Base-by-base conservation (phyloP, 805 yeast species). In the Tetrapisispora fleetii region DNA sequence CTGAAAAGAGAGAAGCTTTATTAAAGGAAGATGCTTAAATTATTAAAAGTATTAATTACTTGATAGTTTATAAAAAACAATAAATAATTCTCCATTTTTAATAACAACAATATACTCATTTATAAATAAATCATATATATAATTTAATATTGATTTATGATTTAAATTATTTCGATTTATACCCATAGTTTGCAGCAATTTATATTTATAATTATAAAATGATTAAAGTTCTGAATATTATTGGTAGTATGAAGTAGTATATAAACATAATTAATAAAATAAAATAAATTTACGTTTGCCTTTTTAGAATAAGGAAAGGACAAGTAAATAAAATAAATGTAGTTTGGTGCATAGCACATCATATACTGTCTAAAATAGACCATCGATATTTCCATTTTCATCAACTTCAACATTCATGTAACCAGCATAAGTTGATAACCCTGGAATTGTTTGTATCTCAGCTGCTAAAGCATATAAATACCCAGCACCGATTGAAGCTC, bases 1-100 rank as follows among this genome's bases (percentile, higher is more conserved):
- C 85, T 73, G 98, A 89, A 79, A 93, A 93, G 96, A 87, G 91
- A 78, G 96, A 90, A 70, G 95, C 96, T 76, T 80, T 89, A 68
- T 80, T 89, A 72, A 79, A 77, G 73, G 87, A 80, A 69, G 85
- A 79, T 53, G 75, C 75, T 64, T 72, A 72, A 69, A 24, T 36
- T 22, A 17, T 16, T 16, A 27, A 17, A 42, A 18, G 37, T 43
- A 16, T 17, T 27, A 16, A 28, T 9, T 14, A 27, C 17, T 24
- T 30, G 30, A 32, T 22, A 30, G 3, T 27, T 41, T 41, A 27
- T 21, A 41, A 41, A 41, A 28, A 40, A 21, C 43, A 40, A 40
- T 16, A 22, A 38, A 38, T 18, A 10, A 41, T 42, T 38, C 19
- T 22, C 40, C 24, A 38, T 38, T 19, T 8, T 3, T 38, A 21